Evolutionary conservation across 2,329 filamentous ascomycete genomes (phyloP).

Genomic region (Beauveria brongniartii): DNA sequence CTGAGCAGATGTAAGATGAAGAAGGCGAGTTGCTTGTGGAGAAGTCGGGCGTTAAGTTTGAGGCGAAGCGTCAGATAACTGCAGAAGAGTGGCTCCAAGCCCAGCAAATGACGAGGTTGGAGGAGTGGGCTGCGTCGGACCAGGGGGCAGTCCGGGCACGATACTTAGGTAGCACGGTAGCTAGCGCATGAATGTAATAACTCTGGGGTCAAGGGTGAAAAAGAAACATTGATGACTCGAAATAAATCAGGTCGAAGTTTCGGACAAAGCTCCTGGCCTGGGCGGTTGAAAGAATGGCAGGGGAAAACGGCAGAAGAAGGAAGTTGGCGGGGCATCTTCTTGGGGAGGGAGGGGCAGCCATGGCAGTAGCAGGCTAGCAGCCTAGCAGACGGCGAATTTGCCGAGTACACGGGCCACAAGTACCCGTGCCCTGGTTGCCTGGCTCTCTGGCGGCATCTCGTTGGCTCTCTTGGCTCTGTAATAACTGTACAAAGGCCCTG

Average conservation of each 20-base stretch:
- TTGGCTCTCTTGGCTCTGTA: neutral
- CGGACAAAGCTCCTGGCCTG: neutral
- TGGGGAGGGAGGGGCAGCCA: slow-evolving; percentile 8
- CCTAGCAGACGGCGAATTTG: neutral
- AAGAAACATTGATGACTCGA: neutral
- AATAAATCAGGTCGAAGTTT: neutral
- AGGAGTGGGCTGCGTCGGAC: neutral
- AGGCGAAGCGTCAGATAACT: slow-evolving; percentile 10
- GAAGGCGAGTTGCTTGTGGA: slow-evolving; percentile 2
- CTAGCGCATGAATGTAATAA: neutral
- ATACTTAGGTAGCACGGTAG: neutral
- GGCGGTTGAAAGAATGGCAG: neutral
- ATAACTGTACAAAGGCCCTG: neutral
- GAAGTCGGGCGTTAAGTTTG: slow-evolving; percentile 1
- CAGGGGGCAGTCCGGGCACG: neutral
- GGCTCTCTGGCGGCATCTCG: neutral
- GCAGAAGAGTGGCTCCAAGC: neutral
- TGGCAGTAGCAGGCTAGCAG: neutral
- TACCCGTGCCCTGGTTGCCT: neutral
- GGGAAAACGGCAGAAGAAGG: neutral
- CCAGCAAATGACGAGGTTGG: slow-evolving; percentile 3
- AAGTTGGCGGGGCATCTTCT: slow-evolving; percentile 2
- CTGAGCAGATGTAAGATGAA: slow-evolving; percentile 1
- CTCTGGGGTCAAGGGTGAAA: neutral
- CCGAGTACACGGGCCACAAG: neutral